Base-by-base conservation (phyloP, 164 flowering plant genomes). In the Litsea cubeba region DNA sequence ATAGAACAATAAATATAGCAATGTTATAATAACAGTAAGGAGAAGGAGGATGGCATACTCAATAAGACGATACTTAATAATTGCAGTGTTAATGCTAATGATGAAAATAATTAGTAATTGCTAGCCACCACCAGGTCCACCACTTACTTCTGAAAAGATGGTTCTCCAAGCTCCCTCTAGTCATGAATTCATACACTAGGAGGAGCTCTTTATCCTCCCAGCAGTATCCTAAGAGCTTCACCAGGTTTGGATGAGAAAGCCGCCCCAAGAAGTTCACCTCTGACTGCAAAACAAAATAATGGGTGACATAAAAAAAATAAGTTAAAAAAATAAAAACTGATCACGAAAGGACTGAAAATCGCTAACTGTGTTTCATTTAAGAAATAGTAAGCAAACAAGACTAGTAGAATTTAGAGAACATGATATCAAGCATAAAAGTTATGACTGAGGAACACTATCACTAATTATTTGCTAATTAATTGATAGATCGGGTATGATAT, bases 121-220 rank as follows among this genome's bases (percentile, higher is more conserved):
- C 69, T 28, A 12, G 28, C 28, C 7, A 50, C 5, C 12, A 62
- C 12, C 11, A 46, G 92, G 85, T 90, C 5, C n/a, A 62, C 12
- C 4, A 46, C 93, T 86, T 90, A 94, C 97, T 88, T 83, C 94
- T 84, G 74, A 91, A 94, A 20, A 94, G 88, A 76, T 94, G 98
- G 80, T 92, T 90, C 75, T 94, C 97, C 82, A 94, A 84, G 85
- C 97, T 91, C 32, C 98, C 95, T 54, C 78, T 90, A 69, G 83
- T 91, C 97, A 93, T 88, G 83, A 79, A 93, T 71, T 93, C 98
- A 57, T 93, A 93, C 6, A 87, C 89, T 5, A 93, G 91, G 14
- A 93, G 87, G 25, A 91, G 88, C 74, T 91, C 94, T 22, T 71
- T 75, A 3, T 89, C 92, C 73, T 93, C 98, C 85, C 79, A 83